Base-by-base conservation (phyloP, 495 filamentous ascomycete genomes). In the Penicillium simplicissimum region DNA sequence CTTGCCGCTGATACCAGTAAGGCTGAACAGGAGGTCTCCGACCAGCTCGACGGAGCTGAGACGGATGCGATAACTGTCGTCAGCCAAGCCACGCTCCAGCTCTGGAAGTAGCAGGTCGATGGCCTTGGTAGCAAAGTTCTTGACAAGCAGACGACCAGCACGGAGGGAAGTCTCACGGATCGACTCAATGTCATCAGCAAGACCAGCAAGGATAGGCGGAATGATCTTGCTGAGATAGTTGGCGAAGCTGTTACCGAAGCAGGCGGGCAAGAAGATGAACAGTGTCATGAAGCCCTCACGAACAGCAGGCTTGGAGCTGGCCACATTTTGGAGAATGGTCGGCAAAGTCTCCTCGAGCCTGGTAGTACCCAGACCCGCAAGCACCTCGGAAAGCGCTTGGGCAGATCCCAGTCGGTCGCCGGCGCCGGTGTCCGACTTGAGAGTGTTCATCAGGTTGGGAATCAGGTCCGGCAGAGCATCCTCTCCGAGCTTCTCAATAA, bases 231-330 rank as follows among this genome's bases (percentile, higher is more conserved):
- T 90, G 54, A 98, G 89, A 69, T 98, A 98, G 69, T 90, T 88
- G 62, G 95, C 91, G 72, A 98, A 98, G 78, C 93, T 96, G 81
- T 98, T 98, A 65, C 95, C 95, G 71, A 98, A 98, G 76, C 95
- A 98, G 58, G 96, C 96, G 17, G 95, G 95, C 76, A 98, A 86
- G 82, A 96, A 98, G 64, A 98, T 97, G 77, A 98, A 98, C 42
- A 98, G 84, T 31, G 95, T 96, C 95, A 98, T 98, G 82, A 98
- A 98, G 37, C 95, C 95, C 81, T 98, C 95, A 61, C 95, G 87
- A 60, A 97, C 91, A 62, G 91, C 83, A 19, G 95, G 74, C 74
- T 97, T 98, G 54, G 91, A 83, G 68, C 95, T 98, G 64, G 90
- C 86, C 53, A 96, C 93, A 65, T 98, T 98, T 70, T 98, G 95